phyloP scores from a whole-genome alignment of 2,329 filamentous ascomycete genomes.

The Aaosphaeria pasadenensis region DNA sequence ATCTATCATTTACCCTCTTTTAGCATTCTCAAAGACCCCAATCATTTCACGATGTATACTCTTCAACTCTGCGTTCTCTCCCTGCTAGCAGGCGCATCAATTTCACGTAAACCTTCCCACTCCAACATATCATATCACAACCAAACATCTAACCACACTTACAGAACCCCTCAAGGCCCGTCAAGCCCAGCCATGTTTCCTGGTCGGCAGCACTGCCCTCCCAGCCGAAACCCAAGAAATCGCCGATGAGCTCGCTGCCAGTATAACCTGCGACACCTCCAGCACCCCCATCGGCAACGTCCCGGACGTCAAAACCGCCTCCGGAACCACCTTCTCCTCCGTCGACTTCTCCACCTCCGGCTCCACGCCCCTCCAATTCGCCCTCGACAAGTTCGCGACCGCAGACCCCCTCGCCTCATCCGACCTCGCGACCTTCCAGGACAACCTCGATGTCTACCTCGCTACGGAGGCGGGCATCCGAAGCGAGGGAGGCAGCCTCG shows the following conservation, averaged over 20 bases:
- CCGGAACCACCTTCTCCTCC: conserved; percentile 49
- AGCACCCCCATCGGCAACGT: conserved; percentile 52
- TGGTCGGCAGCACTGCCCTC: conserved; percentile 51
- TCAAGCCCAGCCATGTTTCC: conserved; percentile 48
- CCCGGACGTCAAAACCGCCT: conserved; percentile 54
- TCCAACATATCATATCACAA: background rate
- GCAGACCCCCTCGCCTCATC: conserved; percentile 47
- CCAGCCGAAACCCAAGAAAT: conserved; percentile 49
- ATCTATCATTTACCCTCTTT: background rate
- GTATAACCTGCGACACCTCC: conserved; percentile 50
- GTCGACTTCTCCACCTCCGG: conserved; percentile 56
- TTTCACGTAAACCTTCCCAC: background rate
- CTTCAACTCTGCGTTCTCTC: background rate
- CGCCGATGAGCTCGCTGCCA: conserved; percentile 42
- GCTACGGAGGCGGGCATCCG: conserved; percentile 60
- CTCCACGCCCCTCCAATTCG: conserved; percentile 52
- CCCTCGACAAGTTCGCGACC: conserved; percentile 54
- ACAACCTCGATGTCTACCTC: conserved; percentile 55
- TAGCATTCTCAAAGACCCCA: background rate
- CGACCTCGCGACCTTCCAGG: conserved; percentile 52
- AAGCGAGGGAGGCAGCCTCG: conserved; percentile 51
- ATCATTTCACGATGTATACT: background rate
- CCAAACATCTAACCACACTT: background rate
- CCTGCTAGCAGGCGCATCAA: background rate
- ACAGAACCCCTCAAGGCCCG: conserved; percentile 1